Percentiles rank a stretch among this genome's conserved stretches.
These are phyloP conservation scores for Erucastrum elatum DNA, from an alignment of 345 rosid species.

Conservation along the genomic window DNA sequence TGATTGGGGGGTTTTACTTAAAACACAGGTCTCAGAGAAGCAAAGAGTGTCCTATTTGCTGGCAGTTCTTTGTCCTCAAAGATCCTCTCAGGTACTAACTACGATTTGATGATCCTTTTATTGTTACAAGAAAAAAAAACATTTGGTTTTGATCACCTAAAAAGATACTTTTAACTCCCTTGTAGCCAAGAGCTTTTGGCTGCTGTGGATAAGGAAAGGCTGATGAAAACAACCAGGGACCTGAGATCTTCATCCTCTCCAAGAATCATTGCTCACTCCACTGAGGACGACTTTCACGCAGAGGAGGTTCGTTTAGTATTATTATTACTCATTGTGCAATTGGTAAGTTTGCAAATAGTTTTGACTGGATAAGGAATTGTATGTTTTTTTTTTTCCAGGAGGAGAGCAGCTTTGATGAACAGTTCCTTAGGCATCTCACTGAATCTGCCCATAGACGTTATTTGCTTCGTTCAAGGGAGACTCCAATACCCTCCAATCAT, in stretches of 20 bases:
- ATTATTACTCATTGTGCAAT: neutral
- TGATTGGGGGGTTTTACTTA: neutral
- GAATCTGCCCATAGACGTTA: constrained; percentile 56
- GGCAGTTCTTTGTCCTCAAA: constrained; percentile 64
- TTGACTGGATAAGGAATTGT: neutral
- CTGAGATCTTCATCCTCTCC: constrained; percentile 35
- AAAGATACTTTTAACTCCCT: neutral
- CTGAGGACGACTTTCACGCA: constrained; percentile 47
- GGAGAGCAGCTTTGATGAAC: constrained; percentile 58
- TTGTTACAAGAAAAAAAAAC: neutral
- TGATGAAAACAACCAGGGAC: constrained; percentile 44
- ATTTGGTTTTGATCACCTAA: neutral
- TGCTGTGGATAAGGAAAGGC: constrained; percentile 67
- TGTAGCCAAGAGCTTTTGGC: constrained; percentile 81
- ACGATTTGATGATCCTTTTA: neutral
- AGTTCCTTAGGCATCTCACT: constrained; percentile 62
- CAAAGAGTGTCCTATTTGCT: constrained; percentile 88
- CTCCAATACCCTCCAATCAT: constrained; percentile 46
- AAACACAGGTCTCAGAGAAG: constrained; percentile 83
- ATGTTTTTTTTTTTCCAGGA: constrained; percentile 45
- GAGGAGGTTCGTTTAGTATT: constrained; percentile 52
- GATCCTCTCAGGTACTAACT: constrained; percentile 86
- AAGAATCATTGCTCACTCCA: constrained; percentile 28
- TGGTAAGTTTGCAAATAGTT: neutral
- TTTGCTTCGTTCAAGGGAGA: constrained; percentile 57